These are phyloP conservation scores for Sclerotinia spermophila DNA, from an alignment of 2,329 filamentous ascomycete genomes.

Conservation along the genomic window DNA sequence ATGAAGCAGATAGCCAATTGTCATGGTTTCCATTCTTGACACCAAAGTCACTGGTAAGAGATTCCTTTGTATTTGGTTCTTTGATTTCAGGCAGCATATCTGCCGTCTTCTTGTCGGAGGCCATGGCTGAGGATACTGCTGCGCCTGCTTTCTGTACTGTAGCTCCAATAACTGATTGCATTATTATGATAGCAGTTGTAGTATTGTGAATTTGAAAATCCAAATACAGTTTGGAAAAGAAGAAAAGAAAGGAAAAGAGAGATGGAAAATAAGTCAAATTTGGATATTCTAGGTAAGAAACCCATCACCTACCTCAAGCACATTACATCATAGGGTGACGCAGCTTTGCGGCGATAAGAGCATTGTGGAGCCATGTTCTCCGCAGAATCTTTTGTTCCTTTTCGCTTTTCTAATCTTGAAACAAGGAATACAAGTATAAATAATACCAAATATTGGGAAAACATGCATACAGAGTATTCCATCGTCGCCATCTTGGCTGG, in stretches of 20 bases:
- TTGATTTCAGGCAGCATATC: conserved; percentile 45
- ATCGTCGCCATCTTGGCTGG: neutral
- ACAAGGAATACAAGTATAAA: neutral
- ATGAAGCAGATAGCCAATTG: conserved; percentile 68
- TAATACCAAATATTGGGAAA: neutral
- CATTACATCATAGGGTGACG: neutral
- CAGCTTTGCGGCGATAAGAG: neutral
- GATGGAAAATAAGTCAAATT: neutral
- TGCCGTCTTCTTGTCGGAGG: conserved; percentile 32
- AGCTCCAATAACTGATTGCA: conserved; percentile 15
- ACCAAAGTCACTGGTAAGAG: conserved; percentile 74
- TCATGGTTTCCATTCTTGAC: conserved; percentile 71
- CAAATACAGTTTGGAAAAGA: neutral
- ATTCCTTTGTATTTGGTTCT: conserved; percentile 53
- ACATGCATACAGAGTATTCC: neutral
- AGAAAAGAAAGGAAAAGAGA: neutral
- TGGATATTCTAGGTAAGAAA: neutral
- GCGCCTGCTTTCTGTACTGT: conserved; percentile 27
- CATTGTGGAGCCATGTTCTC: neutral
- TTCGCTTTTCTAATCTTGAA: neutral
- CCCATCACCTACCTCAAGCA: neutral
- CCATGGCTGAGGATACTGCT: conserved; percentile 26
- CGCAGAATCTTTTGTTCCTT: neutral
- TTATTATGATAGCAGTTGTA: neutral
- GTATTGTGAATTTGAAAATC: neutral